Evolutionary conservation across 2,329 filamentous ascomycete species (phyloP).

Genomic region (Fusarium xylarioides): DNA sequence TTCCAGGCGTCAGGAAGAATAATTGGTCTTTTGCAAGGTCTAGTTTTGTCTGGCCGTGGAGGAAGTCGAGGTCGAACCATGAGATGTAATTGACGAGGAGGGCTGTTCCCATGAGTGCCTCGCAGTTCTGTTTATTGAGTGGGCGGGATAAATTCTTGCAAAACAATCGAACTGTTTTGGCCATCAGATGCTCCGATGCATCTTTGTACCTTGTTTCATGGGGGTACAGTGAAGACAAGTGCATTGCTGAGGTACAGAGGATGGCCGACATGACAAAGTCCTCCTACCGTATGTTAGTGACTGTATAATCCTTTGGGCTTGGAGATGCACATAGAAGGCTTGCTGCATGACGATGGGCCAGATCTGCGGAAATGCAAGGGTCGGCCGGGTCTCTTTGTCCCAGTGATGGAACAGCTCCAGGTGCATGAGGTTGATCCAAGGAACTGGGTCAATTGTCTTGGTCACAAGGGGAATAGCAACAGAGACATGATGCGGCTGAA

Average conservation of each 20-base stretch:
- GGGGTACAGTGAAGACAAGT: neutral
- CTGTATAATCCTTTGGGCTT: too few species aligned
- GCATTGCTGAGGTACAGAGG: neutral
- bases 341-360: neutral
- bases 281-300: neutral
- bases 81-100: neutral
- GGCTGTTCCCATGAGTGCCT: neutral
- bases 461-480: neutral
- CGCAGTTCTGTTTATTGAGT: neutral
- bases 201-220: neutral
- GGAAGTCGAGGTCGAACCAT: neutral
- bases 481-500: neutral
- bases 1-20: neutral
- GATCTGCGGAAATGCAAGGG: neutral
- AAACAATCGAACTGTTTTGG: rapidly evolving
- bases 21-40: neutral
- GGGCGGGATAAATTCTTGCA: neutral
- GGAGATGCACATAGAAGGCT: neutral
- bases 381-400: neutral
- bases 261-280: neutral
- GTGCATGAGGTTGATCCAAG: neutral
- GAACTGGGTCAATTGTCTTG: neutral
- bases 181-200: neutral
- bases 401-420: neutral
- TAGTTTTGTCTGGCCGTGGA: neutral